Percentiles rank a stretch among this genome's conserved stretches.
Evolutionary conservation across 2,329 filamentous ascomycete species (phyloP).

Genomic region (Verticillium klebahnii): DNA sequence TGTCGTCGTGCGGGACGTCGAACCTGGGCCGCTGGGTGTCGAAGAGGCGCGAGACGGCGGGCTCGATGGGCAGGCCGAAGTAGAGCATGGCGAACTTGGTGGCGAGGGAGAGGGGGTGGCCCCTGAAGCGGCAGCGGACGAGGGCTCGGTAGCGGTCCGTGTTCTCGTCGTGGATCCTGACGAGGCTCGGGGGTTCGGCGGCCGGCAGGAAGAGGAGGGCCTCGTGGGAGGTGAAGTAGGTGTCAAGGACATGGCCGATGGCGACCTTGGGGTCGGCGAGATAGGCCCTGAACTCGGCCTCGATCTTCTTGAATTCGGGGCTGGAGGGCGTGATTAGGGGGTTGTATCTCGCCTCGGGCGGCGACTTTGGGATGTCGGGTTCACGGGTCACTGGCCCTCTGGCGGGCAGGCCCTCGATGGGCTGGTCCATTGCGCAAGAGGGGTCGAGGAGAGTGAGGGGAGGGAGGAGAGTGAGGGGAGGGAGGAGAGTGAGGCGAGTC

Average conservation of each 20-base stretch:
- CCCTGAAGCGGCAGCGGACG: slow-evolving; percentile 24
- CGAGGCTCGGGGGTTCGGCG: slow-evolving; percentile 19
- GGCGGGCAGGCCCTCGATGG: not conserved
- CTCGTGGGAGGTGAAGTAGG: slow-evolving; percentile 29
- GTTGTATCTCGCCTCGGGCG: slow-evolving; percentile 12
- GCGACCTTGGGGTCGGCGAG: slow-evolving; percentile 17
- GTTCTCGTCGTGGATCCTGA: slow-evolving; percentile 24
- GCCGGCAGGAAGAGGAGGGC: slow-evolving; percentile 23
- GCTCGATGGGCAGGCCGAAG: slow-evolving; percentile 41
- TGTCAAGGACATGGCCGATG: slow-evolving; percentile 25
- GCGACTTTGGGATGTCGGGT: not conserved
- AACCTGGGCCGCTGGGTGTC: slow-evolving; percentile 19
- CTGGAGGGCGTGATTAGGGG: slow-evolving; percentile 17
- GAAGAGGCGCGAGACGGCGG: slow-evolving; percentile 19
- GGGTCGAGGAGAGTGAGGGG: not conserved
- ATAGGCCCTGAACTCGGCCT: slow-evolving; percentile 22
- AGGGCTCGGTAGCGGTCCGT: slow-evolving; percentile 22
- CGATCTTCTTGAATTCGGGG: slow-evolving; percentile 18
- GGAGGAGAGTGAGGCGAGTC: not conserved
- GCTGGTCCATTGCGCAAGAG: not conserved
- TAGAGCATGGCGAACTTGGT: slow-evolving; percentile 42
- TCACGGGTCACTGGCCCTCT: not conserved
- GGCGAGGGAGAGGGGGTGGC: slow-evolving; percentile 20
- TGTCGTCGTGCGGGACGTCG: slow-evolving; percentile 12
- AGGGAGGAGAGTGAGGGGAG: not conserved